Evolutionary conservation across 108 stramenopile genomes (phyloP).

Genomic region (Cyclotella choctawhatcheeana): DNA sequence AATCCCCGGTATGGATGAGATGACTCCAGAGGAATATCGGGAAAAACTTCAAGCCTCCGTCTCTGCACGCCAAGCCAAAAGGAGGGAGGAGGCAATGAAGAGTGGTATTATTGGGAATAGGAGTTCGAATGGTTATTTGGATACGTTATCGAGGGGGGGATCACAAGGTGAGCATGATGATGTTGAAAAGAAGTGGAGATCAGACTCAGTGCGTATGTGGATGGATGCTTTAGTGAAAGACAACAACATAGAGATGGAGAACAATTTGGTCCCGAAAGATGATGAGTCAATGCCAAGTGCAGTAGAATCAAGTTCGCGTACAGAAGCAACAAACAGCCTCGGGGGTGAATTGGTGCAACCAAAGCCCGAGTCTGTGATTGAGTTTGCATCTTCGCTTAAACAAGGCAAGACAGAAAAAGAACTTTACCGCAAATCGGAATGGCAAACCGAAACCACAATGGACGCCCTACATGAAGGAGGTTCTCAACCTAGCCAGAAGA

Average conservation of each 20-base stretch:
- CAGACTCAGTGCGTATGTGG: not conserved
- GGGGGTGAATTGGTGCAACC: not conserved
- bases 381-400: conserved; percentile 5
- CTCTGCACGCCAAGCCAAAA: conserved; percentile 62
- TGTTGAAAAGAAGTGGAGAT: not conserved
- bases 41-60: conserved; percentile 68
- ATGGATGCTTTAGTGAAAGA: not conserved
- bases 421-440: conserved; percentile 22
- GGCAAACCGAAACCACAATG: conserved; percentile 3
- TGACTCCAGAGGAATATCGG: conserved; percentile 82
- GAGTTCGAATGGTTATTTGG: conserved; percentile 28
- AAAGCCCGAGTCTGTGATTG: not conserved
- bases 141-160: conserved; percentile 20
- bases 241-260: conserved; percentile 1
- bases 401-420: conserved; percentile 15
- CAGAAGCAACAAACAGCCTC: not conserved
- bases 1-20: conserved; percentile 83
- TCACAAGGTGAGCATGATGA: conserved; percentile 31
- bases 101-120: conserved; percentile 38
- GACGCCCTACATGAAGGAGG: not conserved
- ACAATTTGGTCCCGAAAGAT: not conserved
- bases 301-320: not conserved
- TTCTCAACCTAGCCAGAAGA: not conserved
- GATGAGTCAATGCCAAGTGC: conserved; percentile 6
- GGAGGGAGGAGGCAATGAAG: conserved; percentile 25